Evolutionary conservation across 1,284 basidiomycete genomes (phyloP), one percentile per base, ranked within the genome.

Genomic region (Microbotryum silenes-acaulis): DNA sequence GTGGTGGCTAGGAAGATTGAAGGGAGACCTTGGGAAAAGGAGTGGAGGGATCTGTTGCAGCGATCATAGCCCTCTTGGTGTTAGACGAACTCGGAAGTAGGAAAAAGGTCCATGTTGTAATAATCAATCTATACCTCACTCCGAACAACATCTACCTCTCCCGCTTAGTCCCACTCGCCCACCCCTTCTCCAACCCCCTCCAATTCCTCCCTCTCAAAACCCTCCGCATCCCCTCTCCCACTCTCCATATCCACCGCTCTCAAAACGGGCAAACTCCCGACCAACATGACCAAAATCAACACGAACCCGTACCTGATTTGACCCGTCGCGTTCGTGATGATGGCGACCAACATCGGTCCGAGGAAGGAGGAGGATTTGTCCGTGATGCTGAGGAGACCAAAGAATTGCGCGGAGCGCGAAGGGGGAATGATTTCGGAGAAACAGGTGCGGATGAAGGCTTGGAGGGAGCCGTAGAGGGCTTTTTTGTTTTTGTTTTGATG

Each of bases 291-390:
- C 2, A 88, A 79, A 23, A 96, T 81, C 78, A 96, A 91, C 73
- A 90, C 84, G 75, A 96, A 96, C 2, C 86, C 85, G 65, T 87
- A 87, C 21, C 91, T 85, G 61, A 94, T 91, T 74, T 93, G 48
- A 21, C 90, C 90, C 0, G 89, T 91, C 51, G 79, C 75, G 72
- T 93, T 90, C 0, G 90, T 83, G 53, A 96, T 88, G 48, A 91
- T 69, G 0, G 90, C 91, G 1, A 96, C 90, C 25, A 89, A 78
- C 4, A 71, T 78, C 2, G 90, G 90, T 0, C 90, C 90, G n/a
- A 94, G 75, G 74, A 93, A 94, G 10, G 88, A 90, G 60, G 85
- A 86, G 18, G 88, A 89, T 84, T 90, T 91, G 77, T 89, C 88
- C 0, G 90, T 93, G 68, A 94, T 89, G 7, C 87, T 87, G 75